Evolutionary conservation across 495 filamentous ascomycete genomes (phyloP), one percentile per base, ranked within the genome.

Genomic region (Penicillium riverlandense): DNA sequence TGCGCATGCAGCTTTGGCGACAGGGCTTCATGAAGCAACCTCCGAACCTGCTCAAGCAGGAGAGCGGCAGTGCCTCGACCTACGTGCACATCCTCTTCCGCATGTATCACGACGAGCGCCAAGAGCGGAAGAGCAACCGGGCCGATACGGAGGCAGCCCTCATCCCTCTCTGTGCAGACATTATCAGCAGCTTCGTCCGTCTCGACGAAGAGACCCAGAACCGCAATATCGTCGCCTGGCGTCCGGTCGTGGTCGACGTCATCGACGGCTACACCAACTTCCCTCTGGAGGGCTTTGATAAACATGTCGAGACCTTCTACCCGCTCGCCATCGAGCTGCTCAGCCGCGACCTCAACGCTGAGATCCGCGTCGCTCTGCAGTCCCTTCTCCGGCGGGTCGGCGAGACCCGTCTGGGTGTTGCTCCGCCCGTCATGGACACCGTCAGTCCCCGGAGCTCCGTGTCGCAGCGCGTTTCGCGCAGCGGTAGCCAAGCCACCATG

Each of bases 11-110:
- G 32, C 71, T 99, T 8, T 97, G 91, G 90, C 74, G 87, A 16
- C 94, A 99, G 57, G 92, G 92, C 7, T 99, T 97, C 76, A 99
- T 99, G 92, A 96, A 95, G 67, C 90, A 96, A 59, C 94, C 94
- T 29, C 92, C 92, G 5, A 99, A 99, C 58, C 66, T 99, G n/a
- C 77, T 99, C 22, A 99, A 99, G 69, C 92, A 99, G 63, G 92
- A 99, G 64, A 86, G 79, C 45, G 90, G 92, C 35, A 86, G 83
- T 55, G 92, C 92, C 9, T 83, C 86, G 0, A 96, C 94, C 1
- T 99, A 97, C 54, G 86, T 97, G 22, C 82, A 81, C 44, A 99
- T 99, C 41, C 65, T 99, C 14, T 83, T 97, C 58, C 78, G 94
- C 16, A 99, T 99, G 92, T 97, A 95, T 64, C 86, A 85, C 41